Conservation (phyloP, 2,329 filamentous ascomycete species). For the Decorospora gaudefroyi region DNA sequence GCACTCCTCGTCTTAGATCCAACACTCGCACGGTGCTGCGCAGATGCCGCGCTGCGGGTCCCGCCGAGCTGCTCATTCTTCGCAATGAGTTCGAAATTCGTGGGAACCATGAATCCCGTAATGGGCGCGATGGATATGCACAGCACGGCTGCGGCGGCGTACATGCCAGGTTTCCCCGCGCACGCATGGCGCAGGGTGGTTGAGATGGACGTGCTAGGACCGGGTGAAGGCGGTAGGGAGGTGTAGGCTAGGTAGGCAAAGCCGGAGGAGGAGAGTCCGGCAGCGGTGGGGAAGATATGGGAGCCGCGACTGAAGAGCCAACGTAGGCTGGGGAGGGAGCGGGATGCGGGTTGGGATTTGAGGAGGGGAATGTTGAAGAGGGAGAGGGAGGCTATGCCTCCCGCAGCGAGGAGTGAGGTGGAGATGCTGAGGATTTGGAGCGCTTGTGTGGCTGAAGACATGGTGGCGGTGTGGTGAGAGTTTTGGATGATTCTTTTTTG, state of each 20-base stretch:
- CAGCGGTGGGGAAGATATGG: slow-evolving; percentile 41
- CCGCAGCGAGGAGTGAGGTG: slow-evolving; percentile 40
- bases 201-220: slow-evolving; percentile 2
- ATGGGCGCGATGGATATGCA: slow-evolving; percentile 30
- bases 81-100: slow-evolving; percentile 24
- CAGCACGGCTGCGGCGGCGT: slow-evolving; percentile 22
- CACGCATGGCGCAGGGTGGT: not conserved
- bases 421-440: slow-evolving; percentile 38
- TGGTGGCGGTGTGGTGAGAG: slow-evolving; percentile 5
- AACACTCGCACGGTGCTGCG: slow-evolving; percentile 2
- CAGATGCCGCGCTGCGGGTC: slow-evolving; percentile 13
- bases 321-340: slow-evolving; percentile 43
- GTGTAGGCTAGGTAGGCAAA: slow-evolving; percentile 37
- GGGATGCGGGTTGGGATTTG: slow-evolving; percentile 45
- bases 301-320: slow-evolving; percentile 49
- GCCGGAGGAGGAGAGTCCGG: slow-evolving; percentile 32
- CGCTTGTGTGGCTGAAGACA: slow-evolving; percentile 18
- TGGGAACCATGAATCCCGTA: slow-evolving; percentile 13
- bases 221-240: slow-evolving; percentile 6
- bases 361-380: slow-evolving; percentile 42
- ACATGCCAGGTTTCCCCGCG: slow-evolving; percentile 16
- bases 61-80: slow-evolving; percentile 32
- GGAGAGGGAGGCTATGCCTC: slow-evolving; percentile 43
- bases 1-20: slow-evolving; percentile 16
- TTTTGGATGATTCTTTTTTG: too few relatives aligned